Evolutionary conservation across 306 rosid species (phyloP), one percentile per base, ranked within the genome.

Genomic region (Elaeagnus macrophylla): DNA sequence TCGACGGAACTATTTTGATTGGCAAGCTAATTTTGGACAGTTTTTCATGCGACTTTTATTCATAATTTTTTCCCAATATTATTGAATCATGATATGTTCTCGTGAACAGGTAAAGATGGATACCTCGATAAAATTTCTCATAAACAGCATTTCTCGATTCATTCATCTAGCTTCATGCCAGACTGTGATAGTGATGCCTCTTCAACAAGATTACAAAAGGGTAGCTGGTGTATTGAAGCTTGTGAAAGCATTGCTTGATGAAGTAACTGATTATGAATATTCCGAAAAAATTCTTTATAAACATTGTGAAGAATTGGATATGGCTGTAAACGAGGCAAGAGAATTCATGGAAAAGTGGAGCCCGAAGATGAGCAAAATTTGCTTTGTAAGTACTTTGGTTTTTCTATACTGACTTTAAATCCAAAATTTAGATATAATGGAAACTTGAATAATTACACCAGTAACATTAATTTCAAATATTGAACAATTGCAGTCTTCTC

Each of bases 111-210:
- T 68, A 68, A 25, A 77, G 70, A 86, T 70, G 76, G 84, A 82
- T 73, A 56, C 74, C 69, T 68, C 89, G 52, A 62, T 70, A 15
- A 77, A 82, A 84, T 82, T 93, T 78, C 82, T 82, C 14, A 65
- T 80, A 68, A 91, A 91, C 81, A 84, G 93, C 75, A 86, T 82
- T 61, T 78, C 96, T 64, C 81, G 97, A 55, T 84, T 91, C 68
- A 71, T 86, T 76, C 96, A 68, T 72, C 82, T 86, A 51, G 89
- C 84, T 68, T 86, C 95, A 51, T 80, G 94, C 81, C 95, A 80
- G 41, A 57, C 69, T 52, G 51, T 68, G 40, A 91, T 78, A 60
- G 74, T 64, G 56, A 15, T 69, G 67, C 86, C 88, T 54, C 67
- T 91, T 68, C 84, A 80, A 76, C 84, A 78, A 75, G 77, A 72